Base-by-base conservation (phyloP, 257 asterid genomes). In the Jacaranda copaia region DNA sequence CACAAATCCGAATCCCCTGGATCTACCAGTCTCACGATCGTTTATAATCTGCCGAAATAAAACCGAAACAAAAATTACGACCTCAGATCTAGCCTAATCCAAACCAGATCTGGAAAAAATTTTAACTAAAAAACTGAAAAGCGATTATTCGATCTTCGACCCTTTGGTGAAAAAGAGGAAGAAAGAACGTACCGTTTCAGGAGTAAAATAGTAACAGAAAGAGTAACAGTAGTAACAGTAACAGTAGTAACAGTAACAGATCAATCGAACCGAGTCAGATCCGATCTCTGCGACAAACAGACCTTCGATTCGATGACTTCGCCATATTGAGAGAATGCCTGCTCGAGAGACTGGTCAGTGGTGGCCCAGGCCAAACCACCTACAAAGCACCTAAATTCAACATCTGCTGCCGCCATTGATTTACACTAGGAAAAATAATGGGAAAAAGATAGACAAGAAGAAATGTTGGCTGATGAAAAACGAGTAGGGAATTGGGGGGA, bases 301-400 rank as follows among this genome's bases (percentile, higher is more conserved):
- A 93, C 98, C 98, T 93, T 93, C 86, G 97, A 91, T 61, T 93
- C 97, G 77, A 82, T 2, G 88, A 91, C 82, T 2, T 87, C 90
- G 83, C 98, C 97, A 75, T 6, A 89, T 59, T 85, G 87, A 35
- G 92, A 75, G 82, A 93, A 93, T 9, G 98, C 96, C 0, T 88
- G 78, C 69, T 77, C 92, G 8, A 93, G 97, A 5, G 89, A 52
- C 45, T 81, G 84, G 76, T 89, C 96, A 55, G 84, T 90, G 87
- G 97, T 94, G 88, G 93, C 89, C 97, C 97, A 94, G 0, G 96
- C 97, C 85, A 94, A 79, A 2, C 98, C 98, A 86, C 98, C 98
- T 4, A 92, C 97, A 84, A 94, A 94, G 79, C 98, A 94, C 59
- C 98, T 79, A 82, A 1, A 94, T 56, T 94, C 97, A 57, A 85